These are phyloP conservation scores for Ceriops decandra DNA, from an alignment of 345 rosid species.

Conservation along the genomic window DNA sequence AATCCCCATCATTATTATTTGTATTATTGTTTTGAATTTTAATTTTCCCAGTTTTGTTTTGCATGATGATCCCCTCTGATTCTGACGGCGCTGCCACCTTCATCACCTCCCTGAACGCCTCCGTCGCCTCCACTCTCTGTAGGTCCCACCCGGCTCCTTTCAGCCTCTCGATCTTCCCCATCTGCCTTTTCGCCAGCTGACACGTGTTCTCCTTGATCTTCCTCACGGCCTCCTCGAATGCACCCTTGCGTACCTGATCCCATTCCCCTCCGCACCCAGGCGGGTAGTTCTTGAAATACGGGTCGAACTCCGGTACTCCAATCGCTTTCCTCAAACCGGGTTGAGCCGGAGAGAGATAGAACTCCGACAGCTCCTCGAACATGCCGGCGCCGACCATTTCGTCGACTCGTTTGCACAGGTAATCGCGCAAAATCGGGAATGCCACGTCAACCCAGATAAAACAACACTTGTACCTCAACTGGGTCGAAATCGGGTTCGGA, in stretches of 20 bases:
- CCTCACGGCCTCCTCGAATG: slow-evolving; percentile 64
- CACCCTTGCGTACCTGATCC: slow-evolving; percentile 33
- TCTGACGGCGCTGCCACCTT: not conserved
- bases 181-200: slow-evolving; percentile 69
- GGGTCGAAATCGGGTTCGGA: slow-evolving; percentile 29
- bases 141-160: slow-evolving; percentile 67
- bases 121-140: slow-evolving; percentile 68
- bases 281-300: slow-evolving; percentile 48
- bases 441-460: slow-evolving; percentile 83
- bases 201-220: slow-evolving; percentile 77
- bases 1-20: not conserved
- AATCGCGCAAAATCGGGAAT: slow-evolving; percentile 54
- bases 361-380: slow-evolving; percentile 63
- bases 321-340: slow-evolving; percentile 71
- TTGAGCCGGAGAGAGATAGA: slow-evolving; percentile 31
- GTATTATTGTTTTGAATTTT: not conserved
- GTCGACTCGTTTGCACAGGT: slow-evolving; percentile 64
- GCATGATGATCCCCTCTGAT: not conserved
- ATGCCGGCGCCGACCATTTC: slow-evolving; percentile 89
- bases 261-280: slow-evolving; percentile 26
- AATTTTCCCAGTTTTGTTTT: not conserved
- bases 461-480: slow-evolving; percentile 70
- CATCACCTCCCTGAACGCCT: slow-evolving; percentile 39
- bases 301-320: slow-evolving; percentile 84
- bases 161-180: slow-evolving; percentile 58